phyloP scores from a whole-genome alignment of 2,329 filamentous ascomycete genomes.

The Colletotrichum liaoningense region DNA sequence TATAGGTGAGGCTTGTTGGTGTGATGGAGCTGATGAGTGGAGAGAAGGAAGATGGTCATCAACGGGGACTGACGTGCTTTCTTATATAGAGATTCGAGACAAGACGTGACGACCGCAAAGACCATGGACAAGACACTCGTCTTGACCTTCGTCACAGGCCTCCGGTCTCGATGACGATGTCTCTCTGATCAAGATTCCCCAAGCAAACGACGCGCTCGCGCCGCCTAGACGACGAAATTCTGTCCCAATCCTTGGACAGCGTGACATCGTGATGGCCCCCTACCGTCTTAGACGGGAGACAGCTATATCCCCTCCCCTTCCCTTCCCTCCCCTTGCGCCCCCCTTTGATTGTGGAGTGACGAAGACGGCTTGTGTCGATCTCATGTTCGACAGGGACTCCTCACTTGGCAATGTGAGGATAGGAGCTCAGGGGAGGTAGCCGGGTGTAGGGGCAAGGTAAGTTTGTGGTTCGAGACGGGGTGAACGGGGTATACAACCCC shows the following conservation, averaged over 20 bases:
- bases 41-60: not conserved
- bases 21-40: constrained; percentile 17
- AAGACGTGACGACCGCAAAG: not conserved
- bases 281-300: constrained; percentile 13
- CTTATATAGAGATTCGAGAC: constrained; percentile 27
- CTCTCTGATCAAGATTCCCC: not conserved
- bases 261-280: constrained; percentile 31
- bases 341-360: constrained; percentile 14
- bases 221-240: not conserved
- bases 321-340: not conserved
- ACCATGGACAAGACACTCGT: not conserved
- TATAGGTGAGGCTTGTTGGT: not conserved
- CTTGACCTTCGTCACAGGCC: constrained; percentile 30
- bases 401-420: not conserved
- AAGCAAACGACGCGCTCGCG: constrained; percentile 7
- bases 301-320: not conserved
- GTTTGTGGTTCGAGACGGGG: not conserved
- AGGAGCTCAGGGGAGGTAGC: not conserved
- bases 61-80: not conserved
- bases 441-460: not conserved
- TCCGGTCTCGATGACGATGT: constrained; percentile 27
- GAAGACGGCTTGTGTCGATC: constrained; percentile 23
- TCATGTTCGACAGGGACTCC: not conserved
- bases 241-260: not conserved
- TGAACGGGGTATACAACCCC: too few species aligned